Evolutionary conservation across 1,284 basidiomycete species (phyloP), one percentile per base, ranked within the genome.

Genomic region (Trichosporon faecale): DNA sequence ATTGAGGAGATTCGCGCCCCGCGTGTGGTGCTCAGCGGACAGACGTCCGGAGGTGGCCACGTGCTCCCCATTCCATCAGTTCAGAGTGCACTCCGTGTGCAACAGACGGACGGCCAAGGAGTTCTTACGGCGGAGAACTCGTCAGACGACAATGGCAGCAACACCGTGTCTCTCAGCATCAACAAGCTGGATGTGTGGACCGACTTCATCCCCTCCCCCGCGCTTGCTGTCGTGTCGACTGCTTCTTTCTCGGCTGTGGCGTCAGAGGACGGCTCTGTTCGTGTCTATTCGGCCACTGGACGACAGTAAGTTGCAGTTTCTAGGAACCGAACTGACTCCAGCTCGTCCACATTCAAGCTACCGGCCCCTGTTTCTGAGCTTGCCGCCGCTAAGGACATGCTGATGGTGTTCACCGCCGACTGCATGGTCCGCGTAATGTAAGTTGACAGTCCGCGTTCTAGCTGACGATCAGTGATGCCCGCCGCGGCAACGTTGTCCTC

Each of bases 151-250:
- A 77, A 76, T 66, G 87, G 90, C 88, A 76, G 67, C 85, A 85
- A 71, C 49, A 44, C 70, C 21, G 27, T 79, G 16, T 63, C 71
- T 0, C 74, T 66, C 72, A 25, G 75, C 84, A 87, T n/a, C 87
- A 87, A 88, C 88, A 90, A 83, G 85, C 90, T 78, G 88, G 81
- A 89, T 7, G 87, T 91, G 67, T 98, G 95, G 95, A 80, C 95
- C 66, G 94, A 98, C 81, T 98, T 92, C 81, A 78, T 94, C 8
- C 88, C 91, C 0, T 88, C 88, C 0, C 89, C 90, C 6, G 88
- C 89, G 5, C 79, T 95, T 4, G 85, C 86, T 0, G 80, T 93
- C 35, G 89, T 89, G 1, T 89, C 89, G 0, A 91, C 91, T 0
- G 78, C 82, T 1, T 78, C 78, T 1, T 94, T 94, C 79, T 90